A percentile compares a stretch with the other conserved stretches of the same genome.
Evolutionary conservation across 2,329 filamentous ascomycete genomes (phyloP).

Genomic region (Orbilia quercus): DNA sequence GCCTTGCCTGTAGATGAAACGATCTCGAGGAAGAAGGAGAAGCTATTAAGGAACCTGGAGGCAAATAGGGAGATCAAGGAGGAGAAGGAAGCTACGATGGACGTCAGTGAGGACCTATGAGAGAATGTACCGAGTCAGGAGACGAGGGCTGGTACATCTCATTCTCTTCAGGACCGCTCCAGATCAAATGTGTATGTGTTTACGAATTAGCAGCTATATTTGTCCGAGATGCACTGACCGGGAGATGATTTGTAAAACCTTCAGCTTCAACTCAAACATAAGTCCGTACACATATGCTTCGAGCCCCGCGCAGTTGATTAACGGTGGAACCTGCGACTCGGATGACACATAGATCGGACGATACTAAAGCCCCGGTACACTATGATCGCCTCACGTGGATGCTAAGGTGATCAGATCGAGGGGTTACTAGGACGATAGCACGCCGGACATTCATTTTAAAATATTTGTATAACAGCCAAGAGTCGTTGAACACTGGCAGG

Average conservation of each 20-base stretch:
- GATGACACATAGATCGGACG: no score
- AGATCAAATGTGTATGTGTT: not conserved
- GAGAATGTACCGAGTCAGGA: not conserved
- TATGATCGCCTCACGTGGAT: no score
- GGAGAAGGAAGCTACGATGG: slow-evolving; percentile 41
- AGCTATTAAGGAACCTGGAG: slow-evolving; percentile 42
- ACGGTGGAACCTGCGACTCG: no score
- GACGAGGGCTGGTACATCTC: no score
- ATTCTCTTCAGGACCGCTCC: not conserved
- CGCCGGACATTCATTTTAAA: not conserved
- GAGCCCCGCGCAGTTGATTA: no score
- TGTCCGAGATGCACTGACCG: no score
- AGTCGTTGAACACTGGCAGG: not conserved
- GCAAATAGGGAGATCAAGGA: slow-evolving; percentile 34
- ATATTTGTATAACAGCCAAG: not conserved
- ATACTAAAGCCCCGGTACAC: no score
- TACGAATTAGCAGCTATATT: not conserved
- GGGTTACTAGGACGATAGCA: not conserved
- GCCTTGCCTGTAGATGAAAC: slow-evolving; percentile 22
- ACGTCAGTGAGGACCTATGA: slow-evolving; percentile 45
- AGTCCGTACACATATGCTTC: no score
- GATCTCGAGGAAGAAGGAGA: slow-evolving; percentile 49
- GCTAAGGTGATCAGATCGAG: no score
- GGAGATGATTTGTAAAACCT: no score
- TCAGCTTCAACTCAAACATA: no score